These are phyloP conservation scores for Colletotrichum paranaense DNA, from an alignment of 2,329 filamentous ascomycete species.

Conservation along the genomic window DNA sequence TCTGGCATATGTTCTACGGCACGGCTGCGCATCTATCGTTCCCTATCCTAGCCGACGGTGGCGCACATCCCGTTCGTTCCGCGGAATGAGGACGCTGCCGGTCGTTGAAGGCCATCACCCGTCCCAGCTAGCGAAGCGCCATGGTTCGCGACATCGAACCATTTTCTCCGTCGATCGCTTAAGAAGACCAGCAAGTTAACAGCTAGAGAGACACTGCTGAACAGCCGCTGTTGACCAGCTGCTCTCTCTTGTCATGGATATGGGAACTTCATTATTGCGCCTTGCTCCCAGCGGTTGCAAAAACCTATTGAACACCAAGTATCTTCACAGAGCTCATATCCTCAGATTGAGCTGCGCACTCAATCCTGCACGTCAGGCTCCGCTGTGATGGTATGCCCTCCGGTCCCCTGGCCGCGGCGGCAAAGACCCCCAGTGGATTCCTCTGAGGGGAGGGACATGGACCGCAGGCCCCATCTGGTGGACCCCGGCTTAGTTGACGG, in stretches of 20 bases:
- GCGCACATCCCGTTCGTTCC: slow-evolving; percentile 16
- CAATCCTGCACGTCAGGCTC: not conserved
- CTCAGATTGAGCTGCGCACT: not conserved
- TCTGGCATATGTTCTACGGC: slow-evolving; percentile 3
- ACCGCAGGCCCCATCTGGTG: not conserved
- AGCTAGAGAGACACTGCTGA: not conserved
- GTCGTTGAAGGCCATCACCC: not conserved
- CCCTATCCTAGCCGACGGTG: slow-evolving; percentile 8
- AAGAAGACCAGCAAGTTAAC: not conserved
- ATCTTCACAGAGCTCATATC: not conserved
- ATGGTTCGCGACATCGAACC: slow-evolving; percentile 14
- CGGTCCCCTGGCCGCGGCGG: not conserved
- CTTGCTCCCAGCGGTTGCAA: not conserved
- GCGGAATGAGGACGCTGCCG: slow-evolving; percentile 20
- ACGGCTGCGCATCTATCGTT: not conserved
- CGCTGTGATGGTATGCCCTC: not conserved
- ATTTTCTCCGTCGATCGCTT: slow-evolving; percentile 17
- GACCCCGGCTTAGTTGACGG: not conserved
- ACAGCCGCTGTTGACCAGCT: not conserved
- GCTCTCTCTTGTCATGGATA: not conserved
- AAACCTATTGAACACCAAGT: not conserved
- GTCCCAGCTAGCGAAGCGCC: not conserved
- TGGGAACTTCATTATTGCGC: not conserved
- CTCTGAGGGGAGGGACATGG: slow-evolving; percentile 4
- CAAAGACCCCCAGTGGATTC: not conserved